Evolutionary conservation across 805 yeast genomes (phyloP).

Genomic region (Wickerhamiella sergipiensis): DNA sequence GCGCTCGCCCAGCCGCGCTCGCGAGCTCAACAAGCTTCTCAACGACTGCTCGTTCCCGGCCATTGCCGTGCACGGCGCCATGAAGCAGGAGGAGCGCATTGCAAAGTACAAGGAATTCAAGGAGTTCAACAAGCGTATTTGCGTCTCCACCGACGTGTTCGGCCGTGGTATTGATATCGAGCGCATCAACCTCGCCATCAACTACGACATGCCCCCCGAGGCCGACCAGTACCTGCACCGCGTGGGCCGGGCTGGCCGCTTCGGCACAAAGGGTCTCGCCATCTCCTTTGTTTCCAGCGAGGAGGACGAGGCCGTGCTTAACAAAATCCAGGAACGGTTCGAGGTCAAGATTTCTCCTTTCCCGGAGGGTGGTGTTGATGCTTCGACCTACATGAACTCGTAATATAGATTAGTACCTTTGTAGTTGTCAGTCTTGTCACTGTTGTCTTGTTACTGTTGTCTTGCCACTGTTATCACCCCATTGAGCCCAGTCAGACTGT

Average conservation of each 20-base stretch:
- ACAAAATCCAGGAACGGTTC: slow-evolving; percentile 90
- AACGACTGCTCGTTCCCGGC: slow-evolving; percentile 93
- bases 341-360: slow-evolving; percentile 89
- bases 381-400: slow-evolving; percentile 95
- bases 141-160: slow-evolving; percentile 95
- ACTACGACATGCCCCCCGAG: slow-evolving; percentile 90
- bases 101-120: slow-evolving; percentile 91
- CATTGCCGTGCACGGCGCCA: slow-evolving; percentile 88
- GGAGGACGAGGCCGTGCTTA: slow-evolving; percentile 81
- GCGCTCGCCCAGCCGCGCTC: slow-evolving; percentile 80
- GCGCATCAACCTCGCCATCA: slow-evolving; percentile 95
- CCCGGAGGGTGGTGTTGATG: slow-evolving; percentile 97
- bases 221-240: slow-evolving; percentile 98
- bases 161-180: slow-evolving; percentile 99
- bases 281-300: slow-evolving; percentile 75
- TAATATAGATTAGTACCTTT: slow-evolving; percentile 21
- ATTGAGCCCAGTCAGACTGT: no score
- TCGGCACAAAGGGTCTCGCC: slow-evolving; percentile 97
- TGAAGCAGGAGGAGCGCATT: slow-evolving; percentile 96
- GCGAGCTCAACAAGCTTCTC: slow-evolving; percentile 76
- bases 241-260: slow-evolving; percentile 99
- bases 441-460: no score
- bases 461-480: no score
- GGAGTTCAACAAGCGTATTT: slow-evolving; percentile 96
- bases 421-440: no score